Percentiles rank a stretch among this genome's conserved stretches.
Evolutionary conservation across 257 asterid genomes (phyloP).

Genomic region (Capsicum baccatum): DNA sequence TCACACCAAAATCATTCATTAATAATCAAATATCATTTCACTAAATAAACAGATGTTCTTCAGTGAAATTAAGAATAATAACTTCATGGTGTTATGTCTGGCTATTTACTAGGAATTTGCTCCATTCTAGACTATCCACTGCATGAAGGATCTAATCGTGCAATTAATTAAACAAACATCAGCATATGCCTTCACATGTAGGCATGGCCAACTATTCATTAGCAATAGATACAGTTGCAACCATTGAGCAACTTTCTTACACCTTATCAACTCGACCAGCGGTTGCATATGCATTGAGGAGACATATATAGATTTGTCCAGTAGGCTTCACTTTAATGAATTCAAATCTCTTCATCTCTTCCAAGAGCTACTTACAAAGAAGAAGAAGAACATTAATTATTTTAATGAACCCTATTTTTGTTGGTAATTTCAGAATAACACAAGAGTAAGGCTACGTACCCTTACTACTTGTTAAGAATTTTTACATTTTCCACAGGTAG

Average conservation of each 20-base stretch:
- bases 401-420: background rate
- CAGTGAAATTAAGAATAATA: conserved; percentile 9
- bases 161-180: background rate
- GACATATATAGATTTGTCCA: conserved; percentile 84
- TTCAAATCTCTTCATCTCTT: conserved; percentile 82
- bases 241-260: conserved; percentile 53
- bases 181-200: conserved; percentile 23
- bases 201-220: background rate
- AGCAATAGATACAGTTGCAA: conserved; percentile 21
- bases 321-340: conserved; percentile 70
- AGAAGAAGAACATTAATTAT: conserved; percentile 31
- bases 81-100: background rate
- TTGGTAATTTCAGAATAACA: background rate
- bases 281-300: conserved; percentile 93
- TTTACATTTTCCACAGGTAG: conserved; percentile 91
- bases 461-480: conserved; percentile 79
- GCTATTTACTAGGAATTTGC: background rate
- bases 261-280: conserved; percentile 86
- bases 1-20: no score
- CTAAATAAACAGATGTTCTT: background rate
- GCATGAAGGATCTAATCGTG: background rate
- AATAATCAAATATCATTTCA: background rate
- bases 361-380: conserved; percentile 67
- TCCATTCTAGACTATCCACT: background rate
- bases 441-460: conserved; percentile 50